Evolutionary conservation across 441 rosid genomes (phyloP).

Genomic region (Euphorbia schlechtendalii): DNA sequence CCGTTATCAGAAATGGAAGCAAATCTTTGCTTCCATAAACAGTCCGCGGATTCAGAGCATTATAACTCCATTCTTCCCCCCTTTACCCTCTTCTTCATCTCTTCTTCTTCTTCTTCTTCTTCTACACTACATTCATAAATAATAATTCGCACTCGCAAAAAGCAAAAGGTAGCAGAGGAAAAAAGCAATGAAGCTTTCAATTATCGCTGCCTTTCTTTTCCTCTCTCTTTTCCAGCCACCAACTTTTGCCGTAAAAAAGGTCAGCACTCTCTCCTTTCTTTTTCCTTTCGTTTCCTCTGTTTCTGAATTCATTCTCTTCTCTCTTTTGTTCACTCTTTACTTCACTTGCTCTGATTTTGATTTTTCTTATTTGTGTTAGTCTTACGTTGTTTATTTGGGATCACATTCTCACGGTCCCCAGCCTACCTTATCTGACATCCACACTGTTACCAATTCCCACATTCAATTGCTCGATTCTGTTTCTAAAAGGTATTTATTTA

Average conservation of each 20-base stretch:
- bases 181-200: slow-evolving; percentile 29
- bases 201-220: slow-evolving; percentile 22
- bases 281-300: neutral
- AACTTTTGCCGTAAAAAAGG: slow-evolving; percentile 47
- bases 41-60: too few species aligned
- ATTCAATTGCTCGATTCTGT: slow-evolving; percentile 40
- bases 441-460: slow-evolving; percentile 31
- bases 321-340: neutral
- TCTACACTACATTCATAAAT: too few species aligned
- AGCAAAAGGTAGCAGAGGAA: too few species aligned
- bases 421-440: slow-evolving; percentile 23
- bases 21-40: too few species aligned
- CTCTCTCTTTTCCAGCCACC: slow-evolving; percentile 32
- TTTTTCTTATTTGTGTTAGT: slow-evolving; percentile 20
- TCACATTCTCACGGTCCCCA: slow-evolving; percentile 44
- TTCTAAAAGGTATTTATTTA: slow-evolving; percentile 29
- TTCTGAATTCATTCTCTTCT: neutral
- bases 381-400: slow-evolving; percentile 69
- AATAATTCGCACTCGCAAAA: too few species aligned
- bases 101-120: too few species aligned
- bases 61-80: too few species aligned
- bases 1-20: too few species aligned
- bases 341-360: neutral
- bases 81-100: too few species aligned
- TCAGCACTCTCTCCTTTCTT: slow-evolving; percentile 11